A percentile compares a stretch with the other conserved stretches of the same genome.
phyloP scores from a whole-genome alignment of 108 stramenopile genomes.

The Aurantiochytrium sp. region DNA sequence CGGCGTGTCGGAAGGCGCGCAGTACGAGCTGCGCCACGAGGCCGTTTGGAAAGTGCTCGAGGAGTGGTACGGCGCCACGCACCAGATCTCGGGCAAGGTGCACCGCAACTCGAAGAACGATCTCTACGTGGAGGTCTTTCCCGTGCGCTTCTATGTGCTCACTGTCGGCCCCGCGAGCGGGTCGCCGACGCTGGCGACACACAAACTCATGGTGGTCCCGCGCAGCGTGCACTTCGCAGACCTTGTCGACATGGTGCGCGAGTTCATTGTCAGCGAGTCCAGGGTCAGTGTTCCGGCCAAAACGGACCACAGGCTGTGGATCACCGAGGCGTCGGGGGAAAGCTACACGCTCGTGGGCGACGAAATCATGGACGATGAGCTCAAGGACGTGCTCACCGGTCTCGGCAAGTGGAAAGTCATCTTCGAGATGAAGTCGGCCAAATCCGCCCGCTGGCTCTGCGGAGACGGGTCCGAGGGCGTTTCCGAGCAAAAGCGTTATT shows the following conservation, averaged over 20 bases:
- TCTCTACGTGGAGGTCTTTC: not conserved
- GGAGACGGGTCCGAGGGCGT: not conserved
- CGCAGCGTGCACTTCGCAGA: not conserved
- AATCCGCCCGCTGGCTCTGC: not conserved
- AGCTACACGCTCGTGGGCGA: not conserved
- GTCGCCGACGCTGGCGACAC: not conserved
- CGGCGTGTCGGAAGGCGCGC: not conserved
- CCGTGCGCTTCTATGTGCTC: not conserved
- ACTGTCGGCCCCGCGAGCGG: not conserved
- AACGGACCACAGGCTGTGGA: not conserved
- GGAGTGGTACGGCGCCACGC: not conserved
- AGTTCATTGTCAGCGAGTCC: not conserved
- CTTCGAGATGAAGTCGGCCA: not conserved
- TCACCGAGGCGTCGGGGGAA: not conserved
- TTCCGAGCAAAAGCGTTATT: not conserved
- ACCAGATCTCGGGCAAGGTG: not conserved
- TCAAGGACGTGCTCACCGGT: not conserved
- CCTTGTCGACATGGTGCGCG: not conserved
- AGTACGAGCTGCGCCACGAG: not conserved
- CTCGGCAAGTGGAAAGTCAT: not conserved
- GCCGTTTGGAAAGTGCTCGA: not conserved
- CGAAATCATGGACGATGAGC: not conserved
- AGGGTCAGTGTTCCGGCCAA: not conserved
- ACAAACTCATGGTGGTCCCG: not conserved
- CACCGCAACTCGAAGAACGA: not conserved